Base-by-base conservation (phyloP, 2,329 filamentous ascomycete genomes). In the Colletotrichum sojae region DNA sequence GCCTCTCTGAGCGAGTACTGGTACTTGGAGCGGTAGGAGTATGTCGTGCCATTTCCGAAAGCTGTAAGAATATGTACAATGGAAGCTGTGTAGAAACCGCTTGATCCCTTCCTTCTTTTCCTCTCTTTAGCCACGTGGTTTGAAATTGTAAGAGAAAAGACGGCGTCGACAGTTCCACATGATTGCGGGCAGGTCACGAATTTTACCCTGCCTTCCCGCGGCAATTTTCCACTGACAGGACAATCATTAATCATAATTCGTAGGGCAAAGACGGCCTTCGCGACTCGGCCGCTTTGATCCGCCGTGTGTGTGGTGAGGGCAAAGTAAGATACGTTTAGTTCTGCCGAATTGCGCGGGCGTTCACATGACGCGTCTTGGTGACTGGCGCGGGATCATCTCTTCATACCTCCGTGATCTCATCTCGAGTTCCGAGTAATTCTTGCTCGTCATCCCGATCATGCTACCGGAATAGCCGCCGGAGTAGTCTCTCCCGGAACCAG, bases 381-480 rank as follows among this genome's bases (percentile, higher is more conserved):
- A 81, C 68, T 83, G 80, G 52, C 86, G 80, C 31, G 86, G 86
- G 22, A 86, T 73, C 86, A 89, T 86, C 71, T 89, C 87, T 76
- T 89, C 87, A 71, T 89, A 89, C 49, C 86, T 82, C 68, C 84
- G 82, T 4, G 85, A 83, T 69, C 84, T 83, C 74, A 84, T 79
- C 72, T 89, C 86, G 51, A 88, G 79, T 54, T 86, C 85, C 16
- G 78, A 75, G 54, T 79, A 76, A 12, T 78, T 78, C 52, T 80
- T 77, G 63, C 67, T 68, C 25, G 57, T 62, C 15, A 72, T 43
- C 53, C 69, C 39, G 6, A 56, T 16, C 13, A 65, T 53, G 18
- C 68, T 68, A 10, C 67, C 67, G 2, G 67, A 48, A 45, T 72
- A 75, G 48, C 70, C 70, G 10, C 67, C 67, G 1, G 67, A 56